phyloP scores from a whole-genome alignment of 176 grass and related monocot species.

The Chrysopogon serrulatus region DNA sequence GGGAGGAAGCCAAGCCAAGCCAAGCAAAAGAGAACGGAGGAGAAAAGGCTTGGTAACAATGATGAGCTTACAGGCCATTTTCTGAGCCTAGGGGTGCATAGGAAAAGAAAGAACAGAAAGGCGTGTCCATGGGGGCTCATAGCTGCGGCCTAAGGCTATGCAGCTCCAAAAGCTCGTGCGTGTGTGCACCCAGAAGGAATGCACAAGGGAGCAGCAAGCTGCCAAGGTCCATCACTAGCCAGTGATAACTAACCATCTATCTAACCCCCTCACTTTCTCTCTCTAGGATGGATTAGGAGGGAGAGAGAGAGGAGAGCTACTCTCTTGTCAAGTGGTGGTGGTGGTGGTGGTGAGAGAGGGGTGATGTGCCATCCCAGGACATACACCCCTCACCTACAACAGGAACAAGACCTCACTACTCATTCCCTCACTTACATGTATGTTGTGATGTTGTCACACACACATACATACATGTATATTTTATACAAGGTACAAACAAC shows the following conservation, averaged over 20 bases:
- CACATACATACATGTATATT: neutral
- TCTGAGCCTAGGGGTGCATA: constrained; percentile 40
- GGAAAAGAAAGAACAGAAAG: constrained; percentile 65
- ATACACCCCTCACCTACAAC: constrained; percentile 58
- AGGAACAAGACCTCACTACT: neutral
- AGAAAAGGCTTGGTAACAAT: constrained; percentile 29
- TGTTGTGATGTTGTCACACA: neutral
- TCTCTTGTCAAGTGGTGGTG: constrained; percentile 40
- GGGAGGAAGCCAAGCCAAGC: neutral
- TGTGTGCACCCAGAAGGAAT: neutral
- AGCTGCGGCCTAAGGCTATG: neutral
- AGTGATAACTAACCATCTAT: constrained; percentile 60
- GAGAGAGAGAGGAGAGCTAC: neutral
- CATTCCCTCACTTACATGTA: neutral
- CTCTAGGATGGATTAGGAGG: neutral
- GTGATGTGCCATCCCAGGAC: constrained; percentile 64
- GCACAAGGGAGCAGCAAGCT: constrained; percentile 15
- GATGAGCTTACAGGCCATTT: constrained; percentile 41
- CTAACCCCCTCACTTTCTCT: constrained; percentile 22
- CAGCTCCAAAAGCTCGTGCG: neutral
- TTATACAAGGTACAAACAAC: neutral
- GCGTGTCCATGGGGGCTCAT: constrained; percentile 15
- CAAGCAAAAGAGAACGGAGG: neutral
- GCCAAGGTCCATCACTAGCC: constrained; percentile 29
- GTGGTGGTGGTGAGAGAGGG: neutral